Base-by-base conservation (phyloP, 225 moss, liverwort and hornwort genomes). In the Bryoerythrophyllum caledonicum region DNA sequence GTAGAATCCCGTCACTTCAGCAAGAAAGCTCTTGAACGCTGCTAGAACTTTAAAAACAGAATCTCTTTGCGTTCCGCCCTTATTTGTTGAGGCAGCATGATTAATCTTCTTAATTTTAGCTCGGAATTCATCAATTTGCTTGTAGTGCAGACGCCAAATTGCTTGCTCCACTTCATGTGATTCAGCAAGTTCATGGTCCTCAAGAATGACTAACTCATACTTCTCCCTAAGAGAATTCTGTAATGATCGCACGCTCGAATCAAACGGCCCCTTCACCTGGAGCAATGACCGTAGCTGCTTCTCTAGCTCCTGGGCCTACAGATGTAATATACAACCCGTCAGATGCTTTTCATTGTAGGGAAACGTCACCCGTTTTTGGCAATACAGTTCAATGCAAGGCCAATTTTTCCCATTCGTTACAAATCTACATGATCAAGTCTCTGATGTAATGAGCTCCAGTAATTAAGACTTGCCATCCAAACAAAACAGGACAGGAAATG, bases 101-200 rank as follows among this genome's bases (percentile, higher is more conserved):
- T 90, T 85, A 68, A 78, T 90, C 80, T 95, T 99, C 73, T 93
- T 95, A 74, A 99, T 89, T 78, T 88, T 91, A 56, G 84, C 85
- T 84, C 99, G 86, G 78, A 90, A 93, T 72, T 99, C 99, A 80
- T 93, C 99, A 63, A 99, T 99, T 78, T 93, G 93, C 79, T 99
- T 99, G 82, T 99, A 99, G 43, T 93, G 95, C 78, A 99, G 82
- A 49, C 99, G 99, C 99, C 99, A 99, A 65, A 99, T 89, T 65
- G 89, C 93, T 84, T 93, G 95, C 88, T 99, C 99, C 79, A 99
- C 92, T 67, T 99, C 95, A 80, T 91, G 84, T 44, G 84, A 80
- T 82, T 95, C 95, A 60, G 99, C 90, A 65, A 99, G 87, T 46
- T 91, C 99, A 87, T 93, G 93, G 84, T 99, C 90, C 77, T 95